phyloP scores from a whole-genome alignment of 306 rosid species.

The Glycine tomentella region DNA sequence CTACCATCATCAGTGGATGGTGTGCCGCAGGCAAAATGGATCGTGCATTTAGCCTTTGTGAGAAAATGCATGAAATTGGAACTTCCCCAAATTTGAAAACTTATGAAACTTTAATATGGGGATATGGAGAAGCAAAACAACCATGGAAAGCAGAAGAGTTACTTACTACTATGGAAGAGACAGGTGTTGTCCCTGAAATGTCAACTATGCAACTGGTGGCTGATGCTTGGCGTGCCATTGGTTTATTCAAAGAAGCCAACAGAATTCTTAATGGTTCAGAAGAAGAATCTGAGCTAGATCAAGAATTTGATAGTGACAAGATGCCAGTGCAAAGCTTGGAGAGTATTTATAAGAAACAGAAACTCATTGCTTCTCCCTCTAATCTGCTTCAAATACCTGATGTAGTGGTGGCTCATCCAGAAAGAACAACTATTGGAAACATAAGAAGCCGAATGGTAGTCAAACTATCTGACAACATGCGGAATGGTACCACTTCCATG shows the following conservation, averaged over 20 bases:
- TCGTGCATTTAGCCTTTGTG: slow-evolving; percentile 61
- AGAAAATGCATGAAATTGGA: slow-evolving; percentile 70
- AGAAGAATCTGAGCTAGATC: slow-evolving; percentile 49
- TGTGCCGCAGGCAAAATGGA: slow-evolving; percentile 86
- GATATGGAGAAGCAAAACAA: slow-evolving; percentile 91
- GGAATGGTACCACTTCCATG: slow-evolving; percentile 51
- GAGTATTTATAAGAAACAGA: slow-evolving; percentile 53
- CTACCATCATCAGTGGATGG: slow-evolving; percentile 95
- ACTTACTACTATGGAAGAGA: slow-evolving; percentile 70
- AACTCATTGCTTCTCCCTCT: slow-evolving; percentile 53
- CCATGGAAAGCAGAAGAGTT: slow-evolving; percentile 94
- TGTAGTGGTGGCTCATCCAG: slow-evolving; percentile 52
- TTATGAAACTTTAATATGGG: slow-evolving; percentile 94
- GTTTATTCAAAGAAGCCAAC: slow-evolving; percentile 64
- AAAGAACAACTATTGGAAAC: slow-evolving; percentile 55
- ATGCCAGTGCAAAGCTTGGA: slow-evolving; percentile 54
- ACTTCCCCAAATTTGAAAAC: slow-evolving; percentile 75
- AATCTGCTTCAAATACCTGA: slow-evolving; percentile 59
- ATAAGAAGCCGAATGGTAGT: slow-evolving; percentile 63
- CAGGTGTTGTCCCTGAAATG: slow-evolving; percentile 66
- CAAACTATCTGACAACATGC: slow-evolving; percentile 51
- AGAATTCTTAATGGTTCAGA: slow-evolving; percentile 57
- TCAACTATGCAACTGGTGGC: slow-evolving; percentile 79
- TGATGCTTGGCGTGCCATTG: slow-evolving; percentile 86
- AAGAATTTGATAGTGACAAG: slow-evolving; percentile 42